Conservation (phyloP, 306 rosid genomes). For the Lotus japonicus region DNA sequence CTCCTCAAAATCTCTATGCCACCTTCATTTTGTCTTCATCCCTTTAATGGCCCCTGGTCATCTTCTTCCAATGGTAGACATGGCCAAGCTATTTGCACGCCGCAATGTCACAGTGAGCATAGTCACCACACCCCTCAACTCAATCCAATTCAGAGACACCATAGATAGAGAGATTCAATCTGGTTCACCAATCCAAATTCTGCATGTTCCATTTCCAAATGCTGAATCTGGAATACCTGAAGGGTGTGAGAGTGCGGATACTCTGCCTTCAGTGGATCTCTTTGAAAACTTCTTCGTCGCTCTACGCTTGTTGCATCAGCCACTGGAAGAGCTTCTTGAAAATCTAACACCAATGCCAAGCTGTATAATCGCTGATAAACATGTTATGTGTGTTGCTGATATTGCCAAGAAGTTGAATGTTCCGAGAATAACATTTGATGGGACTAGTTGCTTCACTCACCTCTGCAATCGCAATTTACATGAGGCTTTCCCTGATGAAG, state of each 20-base stretch:
- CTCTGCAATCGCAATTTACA: slow-evolving; percentile 16
- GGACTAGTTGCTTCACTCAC: slow-evolving; percentile 12
- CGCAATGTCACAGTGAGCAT: slow-evolving; percentile 42
- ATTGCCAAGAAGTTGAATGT: slow-evolving; percentile 20
- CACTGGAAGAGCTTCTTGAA: slow-evolving; percentile 18
- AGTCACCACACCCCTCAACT: slow-evolving; percentile 55
- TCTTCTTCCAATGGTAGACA: slow-evolving; percentile 64
- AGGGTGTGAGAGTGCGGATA: slow-evolving; percentile 39
- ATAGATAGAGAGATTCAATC: slow-evolving; percentile 16
- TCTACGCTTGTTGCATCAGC: slow-evolving; percentile 26
- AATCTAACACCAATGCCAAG: slow-evolving; percentile 22
- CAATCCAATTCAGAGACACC: neutral
- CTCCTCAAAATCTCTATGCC: no score
- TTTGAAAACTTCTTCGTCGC: slow-evolving; percentile 33
- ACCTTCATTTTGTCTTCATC: slow-evolving; percentile 48
- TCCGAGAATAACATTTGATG: slow-evolving; percentile 32
- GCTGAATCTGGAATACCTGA: slow-evolving; percentile 27
- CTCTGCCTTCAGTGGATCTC: slow-evolving; percentile 39
- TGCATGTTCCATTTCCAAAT: slow-evolving; percentile 15
- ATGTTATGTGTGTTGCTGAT: slow-evolving; percentile 26
- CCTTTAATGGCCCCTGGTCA: slow-evolving; percentile 76
- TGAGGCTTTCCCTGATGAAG: slow-evolving; percentile 9
- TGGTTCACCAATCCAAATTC: slow-evolving; percentile 25
- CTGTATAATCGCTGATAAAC: slow-evolving; percentile 35
- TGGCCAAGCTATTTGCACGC: slow-evolving; percentile 43